phyloP scores from a whole-genome alignment of 108 stramenopile genomes.

The Schizochytrium sp. region DNA sequence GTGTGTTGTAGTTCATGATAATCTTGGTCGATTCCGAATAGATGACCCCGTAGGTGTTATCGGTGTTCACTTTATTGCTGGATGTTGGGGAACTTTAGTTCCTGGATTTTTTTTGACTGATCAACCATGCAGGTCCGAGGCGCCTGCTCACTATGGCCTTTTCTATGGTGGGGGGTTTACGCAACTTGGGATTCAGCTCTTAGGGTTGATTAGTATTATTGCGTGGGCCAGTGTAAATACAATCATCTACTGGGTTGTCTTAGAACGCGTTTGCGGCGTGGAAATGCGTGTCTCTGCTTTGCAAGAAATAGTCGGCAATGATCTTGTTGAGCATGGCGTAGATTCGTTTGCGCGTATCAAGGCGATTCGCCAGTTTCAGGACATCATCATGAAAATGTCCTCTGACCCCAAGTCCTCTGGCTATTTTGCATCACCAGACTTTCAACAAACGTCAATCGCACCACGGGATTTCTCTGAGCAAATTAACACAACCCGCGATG shows the following conservation, averaged over 20 bases:
- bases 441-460: no score
- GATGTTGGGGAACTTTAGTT: not conserved
- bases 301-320: slow-evolving; percentile 41
- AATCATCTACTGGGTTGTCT: not conserved
- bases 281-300: slow-evolving; percentile 39
- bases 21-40: slow-evolving; percentile 33
- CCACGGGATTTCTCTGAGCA: no score
- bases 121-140: slow-evolving; percentile 11
- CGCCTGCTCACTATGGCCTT: slow-evolving; percentile 43
- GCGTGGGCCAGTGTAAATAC: not conserved
- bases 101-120: not conserved
- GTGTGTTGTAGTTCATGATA: not conserved
- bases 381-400: slow-evolving; percentile 6
- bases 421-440: no score
- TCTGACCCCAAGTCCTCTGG: no score
- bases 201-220: not conserved
- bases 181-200: slow-evolving; percentile 40
- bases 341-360: slow-evolving; percentile 4
- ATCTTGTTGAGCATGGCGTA: not conserved
- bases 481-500: no score
- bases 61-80: slow-evolving; percentile 59
- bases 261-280: not conserved
- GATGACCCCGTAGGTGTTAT: slow-evolving; percentile 71
- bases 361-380: slow-evolving; percentile 21
- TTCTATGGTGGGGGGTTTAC: slow-evolving; percentile 66